Conservation (phyloP, 257 asterid genomes). For the Rubia yunnanensis region DNA sequence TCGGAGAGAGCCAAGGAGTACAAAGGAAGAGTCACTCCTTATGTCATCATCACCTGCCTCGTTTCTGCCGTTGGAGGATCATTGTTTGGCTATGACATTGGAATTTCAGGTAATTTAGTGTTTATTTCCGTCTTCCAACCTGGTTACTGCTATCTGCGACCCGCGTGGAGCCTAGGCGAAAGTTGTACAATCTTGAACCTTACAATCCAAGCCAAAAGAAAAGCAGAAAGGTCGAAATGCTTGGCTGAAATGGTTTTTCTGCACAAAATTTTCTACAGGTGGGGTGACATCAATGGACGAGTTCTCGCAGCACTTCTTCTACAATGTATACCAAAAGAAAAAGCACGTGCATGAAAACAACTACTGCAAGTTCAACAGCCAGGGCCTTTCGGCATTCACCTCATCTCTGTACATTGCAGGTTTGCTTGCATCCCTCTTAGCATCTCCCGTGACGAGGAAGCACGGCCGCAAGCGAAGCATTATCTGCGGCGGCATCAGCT, state of each 20-base stretch:
- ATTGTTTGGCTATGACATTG: conserved; percentile 73
- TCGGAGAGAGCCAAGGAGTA: conserved; percentile 61
- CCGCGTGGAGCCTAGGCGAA: no score
- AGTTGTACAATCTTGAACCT: no score
- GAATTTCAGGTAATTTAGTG: conserved; percentile 64
- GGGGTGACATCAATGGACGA: conserved; percentile 92
- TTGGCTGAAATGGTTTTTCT: background rate
- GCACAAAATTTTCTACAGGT: conserved; percentile 27
- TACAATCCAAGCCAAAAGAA: background rate
- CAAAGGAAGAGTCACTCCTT: conserved; percentile 47
- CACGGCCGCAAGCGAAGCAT: conserved; percentile 68
- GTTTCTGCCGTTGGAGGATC: conserved; percentile 76
- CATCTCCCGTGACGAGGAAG: conserved; percentile 62
- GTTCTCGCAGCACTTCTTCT: conserved; percentile 60
- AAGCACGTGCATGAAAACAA: conserved; percentile 56
- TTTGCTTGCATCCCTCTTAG: conserved; percentile 51
- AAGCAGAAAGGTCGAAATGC: background rate
- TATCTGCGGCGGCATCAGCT: conserved; percentile 68
- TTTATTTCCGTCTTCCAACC: no score
- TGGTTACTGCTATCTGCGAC: no score
- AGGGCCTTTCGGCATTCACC: conserved; percentile 68
- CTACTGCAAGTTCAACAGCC: conserved; percentile 81
- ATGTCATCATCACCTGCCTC: conserved; percentile 46
- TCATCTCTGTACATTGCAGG: conserved; percentile 83
- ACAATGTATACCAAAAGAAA: conserved; percentile 41